These are phyloP conservation scores for Lepidium aucheri DNA, from an alignment of 345 rosid genomes.

Conservation along the genomic window DNA sequence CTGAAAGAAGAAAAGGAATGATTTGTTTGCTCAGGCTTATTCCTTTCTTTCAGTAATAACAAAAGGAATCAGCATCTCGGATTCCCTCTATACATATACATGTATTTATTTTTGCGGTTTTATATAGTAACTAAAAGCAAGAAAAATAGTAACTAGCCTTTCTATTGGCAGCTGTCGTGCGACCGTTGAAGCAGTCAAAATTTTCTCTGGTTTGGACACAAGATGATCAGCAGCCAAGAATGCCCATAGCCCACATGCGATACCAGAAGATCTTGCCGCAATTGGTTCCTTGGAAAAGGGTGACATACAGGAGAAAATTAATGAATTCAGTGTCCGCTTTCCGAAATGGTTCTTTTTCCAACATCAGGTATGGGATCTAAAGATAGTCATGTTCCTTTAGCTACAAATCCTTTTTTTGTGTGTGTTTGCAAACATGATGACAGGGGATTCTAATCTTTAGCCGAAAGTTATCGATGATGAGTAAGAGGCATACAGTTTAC, in stretches of 20 bases:
- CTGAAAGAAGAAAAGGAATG: neutral
- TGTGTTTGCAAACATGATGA: slow-evolving; percentile 17
- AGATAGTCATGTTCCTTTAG: slow-evolving; percentile 22
- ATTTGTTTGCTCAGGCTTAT: neutral
- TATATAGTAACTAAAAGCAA: neutral
- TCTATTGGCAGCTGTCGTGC: slow-evolving; percentile 37
- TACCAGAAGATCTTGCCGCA: slow-evolving; percentile 53
- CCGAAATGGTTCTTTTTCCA: slow-evolving; percentile 38
- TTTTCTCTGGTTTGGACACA: slow-evolving; percentile 75
- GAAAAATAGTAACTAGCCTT: neutral
- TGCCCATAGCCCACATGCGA: slow-evolving; percentile 28
- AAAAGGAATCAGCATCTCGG: too few species aligned
- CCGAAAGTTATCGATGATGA: slow-evolving; percentile 52
- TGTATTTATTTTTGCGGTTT: neutral
- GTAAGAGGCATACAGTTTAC: slow-evolving; percentile 75
- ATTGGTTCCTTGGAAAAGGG: slow-evolving; percentile 88
- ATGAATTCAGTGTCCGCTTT: slow-evolving; percentile 33
- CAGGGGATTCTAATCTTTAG: slow-evolving; percentile 32
- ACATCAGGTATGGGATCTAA: slow-evolving; percentile 46
- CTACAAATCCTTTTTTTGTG: slow-evolving; percentile 11
- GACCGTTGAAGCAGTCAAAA: slow-evolving; percentile 44
- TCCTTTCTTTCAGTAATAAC: neutral
- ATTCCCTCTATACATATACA: neutral
- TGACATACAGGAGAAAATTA: slow-evolving; percentile 50
- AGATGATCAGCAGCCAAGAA: slow-evolving; percentile 35